phyloP scores from a whole-genome alignment of 495 filamentous ascomycete species.

The Xylaria telfairii region DNA sequence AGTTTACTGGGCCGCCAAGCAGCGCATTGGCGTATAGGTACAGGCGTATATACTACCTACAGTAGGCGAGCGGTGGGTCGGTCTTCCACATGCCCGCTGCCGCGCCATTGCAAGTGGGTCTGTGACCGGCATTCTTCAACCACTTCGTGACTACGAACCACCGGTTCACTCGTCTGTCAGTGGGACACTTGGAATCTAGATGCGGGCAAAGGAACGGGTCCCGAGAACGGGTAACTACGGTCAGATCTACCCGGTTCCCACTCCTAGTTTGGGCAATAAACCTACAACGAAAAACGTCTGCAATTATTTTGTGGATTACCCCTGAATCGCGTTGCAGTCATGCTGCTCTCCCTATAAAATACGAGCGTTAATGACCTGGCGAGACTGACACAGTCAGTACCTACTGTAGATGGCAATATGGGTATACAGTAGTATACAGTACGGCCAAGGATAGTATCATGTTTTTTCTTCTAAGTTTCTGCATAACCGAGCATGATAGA shows the following conservation, averaged over 20 bases:
- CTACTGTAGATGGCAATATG: too few species aligned
- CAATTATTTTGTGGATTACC: neutral
- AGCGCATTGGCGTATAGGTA: neutral
- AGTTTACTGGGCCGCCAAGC: neutral
- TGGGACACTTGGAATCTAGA: neutral
- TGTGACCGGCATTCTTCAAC: neutral
- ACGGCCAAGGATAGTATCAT: too few species aligned
- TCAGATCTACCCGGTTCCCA: constrained; percentile 23
- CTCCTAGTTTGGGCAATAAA: neutral
- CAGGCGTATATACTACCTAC: too few species aligned
- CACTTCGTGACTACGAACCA: neutral
- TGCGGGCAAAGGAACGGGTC: neutral
- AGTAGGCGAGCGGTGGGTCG: neutral
- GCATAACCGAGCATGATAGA: too few species aligned
- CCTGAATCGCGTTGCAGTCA: constrained; percentile 10
- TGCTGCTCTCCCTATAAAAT: neutral
- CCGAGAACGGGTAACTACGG: neutral
- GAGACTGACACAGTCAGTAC: neutral
- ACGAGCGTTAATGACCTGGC: neutral
- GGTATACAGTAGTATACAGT: too few species aligned
- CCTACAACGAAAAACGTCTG: neutral
- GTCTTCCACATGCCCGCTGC: neutral
- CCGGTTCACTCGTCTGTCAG: neutral
- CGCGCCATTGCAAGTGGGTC: neutral
- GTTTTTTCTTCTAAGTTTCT: too few species aligned